Evolutionary conservation across 169 alveolate species (phyloP).

Genomic region (Cyclospora cayetanensis): DNA sequence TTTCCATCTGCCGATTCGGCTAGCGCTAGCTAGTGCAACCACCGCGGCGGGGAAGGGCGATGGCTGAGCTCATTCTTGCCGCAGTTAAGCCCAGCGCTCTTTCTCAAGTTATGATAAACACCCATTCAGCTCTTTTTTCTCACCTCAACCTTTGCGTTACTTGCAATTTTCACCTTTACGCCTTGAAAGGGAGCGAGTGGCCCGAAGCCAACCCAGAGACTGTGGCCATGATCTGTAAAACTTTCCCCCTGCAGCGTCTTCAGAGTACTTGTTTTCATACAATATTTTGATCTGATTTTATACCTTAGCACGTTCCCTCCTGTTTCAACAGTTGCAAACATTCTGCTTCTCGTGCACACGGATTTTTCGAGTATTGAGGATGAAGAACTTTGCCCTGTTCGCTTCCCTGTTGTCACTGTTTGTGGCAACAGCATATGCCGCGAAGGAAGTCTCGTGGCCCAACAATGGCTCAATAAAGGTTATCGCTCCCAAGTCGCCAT

Average conservation of each 20-base stretch:
- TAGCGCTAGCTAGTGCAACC: conserved; percentile 35
- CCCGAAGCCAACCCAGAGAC: background rate
- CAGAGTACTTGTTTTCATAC: background rate
- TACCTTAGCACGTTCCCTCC: too few species aligned
- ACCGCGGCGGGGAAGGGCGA: conserved; percentile 30
- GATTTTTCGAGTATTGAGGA: background rate
- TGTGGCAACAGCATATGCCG: background rate
- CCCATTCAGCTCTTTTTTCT: background rate
- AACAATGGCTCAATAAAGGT: conserved; percentile 24
- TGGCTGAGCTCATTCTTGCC: background rate
- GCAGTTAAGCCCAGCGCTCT: background rate
- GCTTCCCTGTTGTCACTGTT: conserved; percentile 9
- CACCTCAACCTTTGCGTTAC: background rate
- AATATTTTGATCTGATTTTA: too few species aligned
- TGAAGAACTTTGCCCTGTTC: conserved; percentile 32
- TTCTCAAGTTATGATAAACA: background rate
- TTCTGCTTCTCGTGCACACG: conserved; percentile 1
- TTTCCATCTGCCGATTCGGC: background rate
- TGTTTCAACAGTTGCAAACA: too few species aligned
- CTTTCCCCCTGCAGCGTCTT: background rate
- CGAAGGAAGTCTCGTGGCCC: background rate
- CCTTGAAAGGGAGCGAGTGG: background rate
- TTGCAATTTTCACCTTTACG: background rate
- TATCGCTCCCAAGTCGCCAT: background rate
- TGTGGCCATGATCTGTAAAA: background rate